A percentile compares a stretch with the other conserved stretches of the same genome.
phyloP scores from a whole-genome alignment of 371 early-diverging fungal genomes.

The Parasitella parasitica region DNA sequence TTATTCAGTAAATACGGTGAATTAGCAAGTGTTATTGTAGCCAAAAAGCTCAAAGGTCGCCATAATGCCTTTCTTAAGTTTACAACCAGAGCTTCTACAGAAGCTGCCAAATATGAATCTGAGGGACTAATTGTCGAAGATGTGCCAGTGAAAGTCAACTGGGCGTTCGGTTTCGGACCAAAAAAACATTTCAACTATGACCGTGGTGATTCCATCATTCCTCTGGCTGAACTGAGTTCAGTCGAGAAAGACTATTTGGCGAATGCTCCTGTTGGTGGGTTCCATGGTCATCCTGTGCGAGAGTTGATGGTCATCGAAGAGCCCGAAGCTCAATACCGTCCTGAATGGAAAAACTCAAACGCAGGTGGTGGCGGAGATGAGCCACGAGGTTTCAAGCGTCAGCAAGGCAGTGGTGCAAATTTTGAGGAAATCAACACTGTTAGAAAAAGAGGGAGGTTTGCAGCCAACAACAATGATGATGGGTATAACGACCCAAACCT shows the following conservation, averaged over 20 bases:
- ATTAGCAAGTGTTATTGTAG: conserved; percentile 44
- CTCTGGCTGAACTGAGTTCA: conserved; percentile 31
- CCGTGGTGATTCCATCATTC: conserved; percentile 46
- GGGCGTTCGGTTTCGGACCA: conserved; percentile 56
- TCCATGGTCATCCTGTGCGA: conserved; percentile 39
- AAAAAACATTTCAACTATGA: conserved; percentile 47
- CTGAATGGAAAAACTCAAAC: conserved; percentile 39
- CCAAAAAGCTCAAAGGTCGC: conserved; percentile 26
- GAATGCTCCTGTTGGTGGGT: conserved; percentile 44
- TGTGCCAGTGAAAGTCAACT: conserved; percentile 41
- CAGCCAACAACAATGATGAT: neutral
- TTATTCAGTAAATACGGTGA: conserved; percentile 42
- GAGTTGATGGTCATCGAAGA: conserved; percentile 48
- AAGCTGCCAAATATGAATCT: conserved; percentile 32
- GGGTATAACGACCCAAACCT: neutral
- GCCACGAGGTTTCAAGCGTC: conserved; percentile 1
- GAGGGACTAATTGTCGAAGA: conserved; percentile 23
- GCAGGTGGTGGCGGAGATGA: neutral
- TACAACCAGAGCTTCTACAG: conserved; percentile 26
- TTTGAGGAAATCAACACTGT: conserved; percentile 5
- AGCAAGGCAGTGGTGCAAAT: neutral
- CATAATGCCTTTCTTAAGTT: conserved; percentile 47
- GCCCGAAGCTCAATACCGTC: conserved; percentile 44
- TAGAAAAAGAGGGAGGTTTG: conserved; percentile 7
- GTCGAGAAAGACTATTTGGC: conserved; percentile 41